Evolutionary conservation across 2,329 filamentous ascomycete genomes (phyloP).

Genomic region (Cercospora sp.): DNA sequence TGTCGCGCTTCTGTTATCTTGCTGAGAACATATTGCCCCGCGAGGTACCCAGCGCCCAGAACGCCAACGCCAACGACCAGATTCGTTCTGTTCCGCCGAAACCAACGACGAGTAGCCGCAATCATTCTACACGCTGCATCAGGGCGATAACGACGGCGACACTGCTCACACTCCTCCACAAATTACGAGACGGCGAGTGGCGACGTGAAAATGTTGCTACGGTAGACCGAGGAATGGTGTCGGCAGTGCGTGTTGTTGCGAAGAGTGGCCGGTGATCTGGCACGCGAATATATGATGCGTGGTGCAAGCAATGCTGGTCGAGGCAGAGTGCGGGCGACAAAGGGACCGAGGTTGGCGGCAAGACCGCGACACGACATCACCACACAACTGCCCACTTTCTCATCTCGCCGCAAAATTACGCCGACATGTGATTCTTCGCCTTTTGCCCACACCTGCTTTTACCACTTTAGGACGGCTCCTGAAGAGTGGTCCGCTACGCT

Average conservation of each 20-base stretch:
- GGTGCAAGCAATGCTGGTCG: constrained; percentile 10
- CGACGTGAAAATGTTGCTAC: not conserved
- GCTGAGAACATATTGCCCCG: constrained; percentile 84
- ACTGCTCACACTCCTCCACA: not conserved
- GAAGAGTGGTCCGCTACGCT: not conserved
- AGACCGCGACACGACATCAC: constrained; percentile 4
- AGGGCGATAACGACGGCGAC: constrained; percentile 6
- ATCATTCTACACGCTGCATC: constrained; percentile 52
- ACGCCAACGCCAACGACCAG: constrained; percentile 86
- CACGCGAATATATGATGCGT: constrained; percentile 9
- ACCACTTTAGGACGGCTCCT: not conserved
- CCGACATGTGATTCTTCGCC: constrained; percentile 2
- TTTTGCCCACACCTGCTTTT: not conserved
- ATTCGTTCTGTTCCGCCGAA: constrained; percentile 86
- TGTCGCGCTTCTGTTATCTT: constrained; percentile 93
- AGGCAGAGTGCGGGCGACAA: constrained; percentile 4
- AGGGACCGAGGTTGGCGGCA: constrained; percentile 9
- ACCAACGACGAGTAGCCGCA: constrained; percentile 79
- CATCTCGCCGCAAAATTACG: constrained; percentile 1
- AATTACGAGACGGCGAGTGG: not conserved
- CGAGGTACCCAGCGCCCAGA: constrained; percentile 85
- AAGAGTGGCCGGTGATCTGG: constrained; percentile 6
- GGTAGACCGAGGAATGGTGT: not conserved
- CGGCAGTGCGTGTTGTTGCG: not conserved
- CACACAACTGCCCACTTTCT: constrained; percentile 4